Evolutionary conservation across 2,329 filamentous ascomycete species (phyloP).

Genomic region (Nothophoma quercina): DNA sequence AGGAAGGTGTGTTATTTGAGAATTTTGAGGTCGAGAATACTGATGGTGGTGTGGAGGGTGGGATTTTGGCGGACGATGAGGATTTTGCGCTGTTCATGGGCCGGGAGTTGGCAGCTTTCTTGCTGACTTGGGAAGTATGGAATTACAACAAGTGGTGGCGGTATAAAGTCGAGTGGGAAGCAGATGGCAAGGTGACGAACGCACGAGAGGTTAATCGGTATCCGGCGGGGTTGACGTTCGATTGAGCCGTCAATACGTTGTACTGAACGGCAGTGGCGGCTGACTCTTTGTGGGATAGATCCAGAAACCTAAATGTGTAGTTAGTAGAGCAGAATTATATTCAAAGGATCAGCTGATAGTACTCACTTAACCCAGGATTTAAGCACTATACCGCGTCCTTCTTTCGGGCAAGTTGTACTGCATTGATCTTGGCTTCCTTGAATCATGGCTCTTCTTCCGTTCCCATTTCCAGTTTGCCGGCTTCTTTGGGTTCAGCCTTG

Average conservation of each 20-base stretch:
- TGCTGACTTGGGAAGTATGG: conserved; percentile 21
- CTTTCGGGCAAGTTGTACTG: no score
- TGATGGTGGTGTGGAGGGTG: not conserved
- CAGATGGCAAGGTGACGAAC: conserved; percentile 17
- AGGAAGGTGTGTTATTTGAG: conserved; percentile 19
- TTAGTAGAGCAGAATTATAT: no score
- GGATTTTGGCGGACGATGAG: conserved; percentile 13
- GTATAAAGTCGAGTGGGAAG: conserved; percentile 20
- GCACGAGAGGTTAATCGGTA: conserved; percentile 14
- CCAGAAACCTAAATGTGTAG: not conserved
- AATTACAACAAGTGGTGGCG: conserved; percentile 17
- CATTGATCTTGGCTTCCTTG: no score
- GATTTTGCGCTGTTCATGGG: conserved; percentile 19
- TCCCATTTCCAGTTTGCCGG: no score
- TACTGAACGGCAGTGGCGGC: no score
- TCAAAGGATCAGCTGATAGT: no score
- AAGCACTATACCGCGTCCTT: no score
- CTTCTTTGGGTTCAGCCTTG: not conserved
- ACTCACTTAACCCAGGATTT: no score
- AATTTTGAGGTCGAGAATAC: conserved; percentile 5
- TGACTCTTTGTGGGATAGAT: not conserved
- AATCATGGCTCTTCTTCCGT: no score
- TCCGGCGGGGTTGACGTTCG: conserved; percentile 8
- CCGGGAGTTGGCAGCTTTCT: conserved; percentile 10
- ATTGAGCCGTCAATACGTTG: no score